Percentiles rank a stretch among this genome's conserved stretches.
Evolutionary conservation across 768 basidiomycete species (phyloP).

Genomic region (Hemileccinum rubropunctum): DNA sequence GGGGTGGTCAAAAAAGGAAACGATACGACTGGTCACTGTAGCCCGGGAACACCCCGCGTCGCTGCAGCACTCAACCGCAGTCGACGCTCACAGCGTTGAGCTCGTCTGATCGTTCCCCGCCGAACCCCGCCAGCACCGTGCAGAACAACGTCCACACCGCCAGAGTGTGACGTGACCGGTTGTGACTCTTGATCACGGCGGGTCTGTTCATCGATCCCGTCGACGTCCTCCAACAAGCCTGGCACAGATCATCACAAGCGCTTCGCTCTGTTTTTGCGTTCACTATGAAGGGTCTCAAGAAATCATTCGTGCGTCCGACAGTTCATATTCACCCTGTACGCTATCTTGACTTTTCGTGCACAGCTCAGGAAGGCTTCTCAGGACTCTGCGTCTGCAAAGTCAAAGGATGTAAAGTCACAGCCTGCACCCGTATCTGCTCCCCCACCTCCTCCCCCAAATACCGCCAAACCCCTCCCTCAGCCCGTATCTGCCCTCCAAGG

Average conservation of each 20-base stretch:
- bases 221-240: constrained; percentile 9
- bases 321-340: constrained; percentile 15
- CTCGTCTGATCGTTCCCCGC: too few species aligned
- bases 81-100: too few species aligned
- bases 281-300: constrained; percentile 81
- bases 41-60: too few species aligned
- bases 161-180: constrained; percentile 28
- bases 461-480: constrained; percentile 61
- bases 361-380: constrained; percentile 71
- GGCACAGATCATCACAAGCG: constrained; percentile 2
- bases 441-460: constrained; percentile 63
- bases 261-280: constrained; percentile 11
- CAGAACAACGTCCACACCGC: background rate
- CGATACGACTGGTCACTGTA: background rate
- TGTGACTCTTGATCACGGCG: constrained; percentile 33
- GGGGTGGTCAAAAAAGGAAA: constrained; percentile 26
- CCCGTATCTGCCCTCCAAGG: constrained; percentile 40
- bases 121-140: constrained; percentile 3
- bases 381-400: constrained; percentile 66
- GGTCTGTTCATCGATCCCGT: constrained; percentile 41
- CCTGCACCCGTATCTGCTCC: constrained; percentile 39
- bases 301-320: constrained; percentile 60
- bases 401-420: constrained; percentile 56
- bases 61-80: background rate
- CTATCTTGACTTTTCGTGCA: constrained; percentile 20